Evolutionary conservation across 2,329 filamentous ascomycete genomes (phyloP).

Genomic region (Sphaceloma murrayae): DNA sequence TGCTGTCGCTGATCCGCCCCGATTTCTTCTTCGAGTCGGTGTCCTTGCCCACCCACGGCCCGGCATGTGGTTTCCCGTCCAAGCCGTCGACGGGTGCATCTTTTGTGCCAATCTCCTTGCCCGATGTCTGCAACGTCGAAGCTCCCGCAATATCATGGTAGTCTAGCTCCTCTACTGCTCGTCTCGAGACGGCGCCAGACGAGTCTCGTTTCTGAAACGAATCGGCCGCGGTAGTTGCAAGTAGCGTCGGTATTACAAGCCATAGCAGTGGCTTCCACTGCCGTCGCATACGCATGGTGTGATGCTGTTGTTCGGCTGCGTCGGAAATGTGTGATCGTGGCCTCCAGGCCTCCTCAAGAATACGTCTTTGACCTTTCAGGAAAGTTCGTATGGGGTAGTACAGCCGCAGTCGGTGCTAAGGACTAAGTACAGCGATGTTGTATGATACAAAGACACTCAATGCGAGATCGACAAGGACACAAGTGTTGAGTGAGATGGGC

Average conservation of each 20-base stretch:
- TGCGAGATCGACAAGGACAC: no score
- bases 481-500: no score
- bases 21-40: conserved; percentile 26
- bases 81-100: conserved; percentile 85
- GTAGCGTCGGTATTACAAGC: conserved; percentile 8
- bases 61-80: conserved; percentile 86
- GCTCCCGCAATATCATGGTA: conserved; percentile 20
- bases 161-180: conserved; percentile 25
- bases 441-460: no score
- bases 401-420: no score
- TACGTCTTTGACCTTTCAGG: no score
- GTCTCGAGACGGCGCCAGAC: conserved; percentile 18
- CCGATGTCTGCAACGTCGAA: conserved; percentile 2
- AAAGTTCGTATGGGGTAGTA: no score
- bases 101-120: conserved; percentile 48
- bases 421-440: no score
- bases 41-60: conserved; percentile 59
- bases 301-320: neutral
- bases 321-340: neutral
- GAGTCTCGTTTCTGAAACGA: neutral
- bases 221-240: conserved; percentile 2
- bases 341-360: neutral
- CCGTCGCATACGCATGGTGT: conserved; percentile 12
- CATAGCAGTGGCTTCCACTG: conserved; percentile 11
- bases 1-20: conserved; percentile 17